These are phyloP conservation scores for Artomyces pyxidatus DNA, from an alignment of 768 basidiomycete genomes.

Conservation along the genomic window DNA sequence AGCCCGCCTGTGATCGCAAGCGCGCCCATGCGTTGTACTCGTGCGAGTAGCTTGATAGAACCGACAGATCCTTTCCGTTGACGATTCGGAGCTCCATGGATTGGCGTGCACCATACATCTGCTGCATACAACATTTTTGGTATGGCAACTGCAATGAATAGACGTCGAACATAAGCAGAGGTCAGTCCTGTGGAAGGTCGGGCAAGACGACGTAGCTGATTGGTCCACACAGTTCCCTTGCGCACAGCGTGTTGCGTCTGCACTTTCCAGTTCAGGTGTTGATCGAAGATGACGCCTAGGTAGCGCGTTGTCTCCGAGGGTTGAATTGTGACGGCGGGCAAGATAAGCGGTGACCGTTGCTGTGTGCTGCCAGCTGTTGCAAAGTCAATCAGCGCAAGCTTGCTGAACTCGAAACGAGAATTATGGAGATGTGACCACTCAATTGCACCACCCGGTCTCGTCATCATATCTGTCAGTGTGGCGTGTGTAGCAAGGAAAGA, in stretches of 20 bases:
- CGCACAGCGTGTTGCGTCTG: background rate
- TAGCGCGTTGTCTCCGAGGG: background rate
- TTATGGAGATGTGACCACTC: conserved; percentile 1
- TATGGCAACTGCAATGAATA: conserved; percentile 14
- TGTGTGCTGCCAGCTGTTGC: background rate
- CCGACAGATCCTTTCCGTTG: background rate
- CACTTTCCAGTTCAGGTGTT: background rate
- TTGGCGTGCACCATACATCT: conserved; percentile 13
- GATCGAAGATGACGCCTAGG: background rate
- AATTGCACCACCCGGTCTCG: background rate
- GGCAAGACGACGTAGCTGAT: background rate
- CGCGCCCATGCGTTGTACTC: conserved; percentile 16
- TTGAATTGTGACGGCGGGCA: fast-evolving
- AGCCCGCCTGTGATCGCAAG: conserved; percentile 16
- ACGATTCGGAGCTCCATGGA: background rate
- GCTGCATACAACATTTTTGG: conserved; percentile 21
- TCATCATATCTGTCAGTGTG: background rate
- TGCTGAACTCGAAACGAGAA: background rate
- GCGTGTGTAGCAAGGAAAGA: conserved; percentile 16
- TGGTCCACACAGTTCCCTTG: background rate
- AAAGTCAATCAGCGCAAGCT: conserved; percentile 1
- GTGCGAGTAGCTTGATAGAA: background rate
- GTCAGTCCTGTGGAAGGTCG: conserved; percentile 2
- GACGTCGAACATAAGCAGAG: background rate
- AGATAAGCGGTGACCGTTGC: background rate